phyloP scores from a whole-genome alignment of 2,329 filamentous ascomycete genomes.

The Tolypocladium sp. region DNA sequence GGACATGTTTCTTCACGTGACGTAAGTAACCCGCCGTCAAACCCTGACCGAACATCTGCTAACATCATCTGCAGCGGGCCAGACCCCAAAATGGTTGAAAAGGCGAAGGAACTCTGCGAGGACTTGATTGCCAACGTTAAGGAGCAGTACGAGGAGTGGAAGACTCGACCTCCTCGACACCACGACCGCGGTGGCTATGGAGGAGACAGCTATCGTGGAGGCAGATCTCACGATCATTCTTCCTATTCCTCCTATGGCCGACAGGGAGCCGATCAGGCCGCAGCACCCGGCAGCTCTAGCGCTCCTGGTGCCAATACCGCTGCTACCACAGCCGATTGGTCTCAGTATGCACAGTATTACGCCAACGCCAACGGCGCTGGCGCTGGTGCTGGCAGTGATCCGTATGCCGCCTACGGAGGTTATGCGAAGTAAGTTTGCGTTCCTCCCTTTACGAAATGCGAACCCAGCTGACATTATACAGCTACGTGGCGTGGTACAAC shows the following conservation, averaged over 20 bases:
- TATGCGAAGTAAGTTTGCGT: slow-evolving; percentile 57
- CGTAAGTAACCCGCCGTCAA: slow-evolving; percentile 46
- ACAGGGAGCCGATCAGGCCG: slow-evolving; percentile 15
- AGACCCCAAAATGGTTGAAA: slow-evolving; percentile 75
- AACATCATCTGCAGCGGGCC: slow-evolving; percentile 56
- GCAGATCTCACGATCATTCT: slow-evolving; percentile 13
- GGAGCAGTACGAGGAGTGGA: slow-evolving; percentile 85
- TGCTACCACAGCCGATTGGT: slow-evolving; percentile 11
- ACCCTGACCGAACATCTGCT: background rate
- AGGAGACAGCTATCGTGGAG: slow-evolving; percentile 16
- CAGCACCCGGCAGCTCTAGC: slow-evolving; percentile 26
- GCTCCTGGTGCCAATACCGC: slow-evolving; percentile 18
- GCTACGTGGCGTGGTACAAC: slow-evolving; percentile 63
- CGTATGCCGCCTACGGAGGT: slow-evolving; percentile 85
- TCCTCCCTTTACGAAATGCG: background rate
- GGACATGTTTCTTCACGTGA: slow-evolving; percentile 92
- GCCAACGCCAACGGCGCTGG: background rate
- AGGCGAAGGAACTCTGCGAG: slow-evolving; percentile 80
- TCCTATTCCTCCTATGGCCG: slow-evolving; percentile 19
- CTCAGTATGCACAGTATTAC: slow-evolving; percentile 46
- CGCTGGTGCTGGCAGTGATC: slow-evolving; percentile 48
- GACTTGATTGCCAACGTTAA: slow-evolving; percentile 81
- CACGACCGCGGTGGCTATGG: slow-evolving; percentile 37
- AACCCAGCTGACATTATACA: slow-evolving; percentile 17
- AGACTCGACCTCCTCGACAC: slow-evolving; percentile 64